phyloP scores from a whole-genome alignment of 495 filamentous ascomycete species.

The Cryomyces minteri region DNA sequence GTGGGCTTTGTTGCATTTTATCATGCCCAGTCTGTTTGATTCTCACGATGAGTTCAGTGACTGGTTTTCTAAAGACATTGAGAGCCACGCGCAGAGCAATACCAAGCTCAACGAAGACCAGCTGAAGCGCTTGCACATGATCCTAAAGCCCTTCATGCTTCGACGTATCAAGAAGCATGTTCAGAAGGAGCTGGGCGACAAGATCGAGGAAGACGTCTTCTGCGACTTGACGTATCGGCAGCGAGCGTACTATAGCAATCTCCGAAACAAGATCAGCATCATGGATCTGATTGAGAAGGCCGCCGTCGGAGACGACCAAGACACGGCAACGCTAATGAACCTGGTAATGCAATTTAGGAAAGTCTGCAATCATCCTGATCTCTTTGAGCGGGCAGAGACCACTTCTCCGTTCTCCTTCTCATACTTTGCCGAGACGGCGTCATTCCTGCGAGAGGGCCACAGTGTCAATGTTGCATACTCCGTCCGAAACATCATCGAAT shows the following conservation, averaged over 20 bases:
- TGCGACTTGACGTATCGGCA: constrained; percentile 96
- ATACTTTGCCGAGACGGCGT: constrained; percentile 83
- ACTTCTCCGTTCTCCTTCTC: constrained; percentile 67
- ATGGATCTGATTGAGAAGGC: constrained; percentile 98
- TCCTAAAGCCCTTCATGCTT: constrained; percentile 97
- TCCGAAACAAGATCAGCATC: constrained; percentile 93
- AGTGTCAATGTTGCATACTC: constrained; percentile 73
- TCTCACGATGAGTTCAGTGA: constrained; percentile 99
- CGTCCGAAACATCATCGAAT: constrained; percentile 70
- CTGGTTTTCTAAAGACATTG: constrained; percentile 99
- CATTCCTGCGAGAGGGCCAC: constrained; percentile 75
- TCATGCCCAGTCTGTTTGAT: constrained; percentile 97
- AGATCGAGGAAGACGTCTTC: constrained; percentile 91
- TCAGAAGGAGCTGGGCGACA: constrained; percentile 95
- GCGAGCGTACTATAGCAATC: constrained; percentile 76
- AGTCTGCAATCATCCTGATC: constrained; percentile 95
- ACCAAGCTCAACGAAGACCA: constrained; percentile 98
- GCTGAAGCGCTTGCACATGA: constrained; percentile 92
- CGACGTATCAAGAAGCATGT: constrained; percentile 98
- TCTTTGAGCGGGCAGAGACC: constrained; percentile 89
- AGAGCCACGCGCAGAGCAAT: constrained; percentile 95
- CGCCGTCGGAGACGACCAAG: constrained; percentile 80
- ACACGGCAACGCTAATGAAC: constrained; percentile 94
- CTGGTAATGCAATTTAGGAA: constrained; percentile 99
- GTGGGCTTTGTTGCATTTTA: constrained; percentile 95